Evolutionary conservation across 2,329 filamentous ascomycete genomes (phyloP), one percentile per base, ranked within the genome.

Genomic region (Scytalidium sp.): DNA sequence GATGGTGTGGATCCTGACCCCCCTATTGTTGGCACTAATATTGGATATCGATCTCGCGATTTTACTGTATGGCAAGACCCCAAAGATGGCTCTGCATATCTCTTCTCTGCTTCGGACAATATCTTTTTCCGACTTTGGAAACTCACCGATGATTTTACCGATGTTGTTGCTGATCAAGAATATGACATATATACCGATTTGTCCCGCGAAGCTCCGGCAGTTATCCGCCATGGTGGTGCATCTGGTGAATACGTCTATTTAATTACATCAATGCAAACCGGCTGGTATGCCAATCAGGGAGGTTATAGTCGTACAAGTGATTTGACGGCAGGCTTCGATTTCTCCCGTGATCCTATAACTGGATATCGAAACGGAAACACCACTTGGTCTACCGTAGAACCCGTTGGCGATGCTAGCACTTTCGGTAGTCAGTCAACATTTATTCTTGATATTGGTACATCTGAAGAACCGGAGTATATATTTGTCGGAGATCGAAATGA

Each of bases 1-100:
- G 48, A 50, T 29, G 48, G 44, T 19, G 23, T 47, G n/a, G 48
- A 50, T 41, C 48, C 48, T 10, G 22, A 50, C 13, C 48, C 48
- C 7, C 43, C 43, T 8, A 19, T 47, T 3, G 10, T 20, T 15
- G 48, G 48, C 8, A 45, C 45, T 39, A 50, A 50, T 22, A 46
- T 50, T 17, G 48, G 48, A n/a, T 50, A 39, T 32, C 27, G 48
- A 7, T 50, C 48, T 21, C 22, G 48, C 15, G 48, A 50, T 41
- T n/a, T 23, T 17, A 50, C 43, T 5, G 21, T 50, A 3, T 50
- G 48, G 48, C 11, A 47, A 25, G 48, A 47, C 19, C 48, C 43
- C 8, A 40, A 46, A 21, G 17, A 10, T 13, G 48, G 22, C 11
- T 20, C 17, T 7, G 21, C 39, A 17, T 50, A 47, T 25, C 44